Evolutionary conservation across 352 stramenopile species (phyloP).

Genomic region (Pythium myriotylum): DNA sequence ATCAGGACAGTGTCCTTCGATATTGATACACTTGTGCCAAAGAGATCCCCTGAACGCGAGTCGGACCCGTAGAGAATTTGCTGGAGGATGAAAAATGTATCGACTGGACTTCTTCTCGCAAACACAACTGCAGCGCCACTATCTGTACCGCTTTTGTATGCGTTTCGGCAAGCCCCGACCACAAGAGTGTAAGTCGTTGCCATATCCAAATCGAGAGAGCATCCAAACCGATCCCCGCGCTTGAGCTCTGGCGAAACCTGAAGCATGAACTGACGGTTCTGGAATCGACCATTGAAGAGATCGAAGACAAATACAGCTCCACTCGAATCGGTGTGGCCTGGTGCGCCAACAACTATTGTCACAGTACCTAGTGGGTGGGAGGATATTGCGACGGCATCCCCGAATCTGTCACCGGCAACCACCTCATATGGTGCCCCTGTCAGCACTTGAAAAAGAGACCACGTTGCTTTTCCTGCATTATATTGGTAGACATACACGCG

Average conservation of each 20-base stretch:
- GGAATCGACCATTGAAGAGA: conserved; percentile 55
- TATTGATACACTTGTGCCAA: conserved; percentile 71
- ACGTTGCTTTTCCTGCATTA: conserved; percentile 38
- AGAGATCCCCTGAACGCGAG: conserved; percentile 60
- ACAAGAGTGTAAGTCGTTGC: conserved; percentile 67
- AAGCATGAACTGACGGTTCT: conserved; percentile 68
- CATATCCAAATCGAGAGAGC: conserved; percentile 75
- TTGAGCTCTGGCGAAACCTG: conserved; percentile 46
- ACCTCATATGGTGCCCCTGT: conserved; percentile 48
- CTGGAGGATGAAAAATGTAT: conserved; percentile 77
- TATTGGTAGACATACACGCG: conserved; percentile 81
- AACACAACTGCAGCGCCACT: conserved; percentile 61
- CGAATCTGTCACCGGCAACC: conserved; percentile 64
- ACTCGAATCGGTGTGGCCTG: conserved; percentile 51
- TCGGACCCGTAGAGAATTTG: conserved; percentile 72
- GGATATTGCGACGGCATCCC: conserved; percentile 67
- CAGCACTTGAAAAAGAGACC: conserved; percentile 72
- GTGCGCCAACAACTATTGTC: conserved; percentile 68
- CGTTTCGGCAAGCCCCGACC: conserved; percentile 57
- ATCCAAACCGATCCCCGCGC: conserved; percentile 67
- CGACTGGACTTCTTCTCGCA: conserved; percentile 41
- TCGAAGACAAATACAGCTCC: conserved; percentile 84
- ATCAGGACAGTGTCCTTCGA: conserved; percentile 75
- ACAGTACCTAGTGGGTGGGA: conserved; percentile 36
- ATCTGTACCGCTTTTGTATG: conserved; percentile 38